Evolutionary conservation across 176 grass and related monocot species (phyloP).

Genomic region (Puya raimondii): DNA sequence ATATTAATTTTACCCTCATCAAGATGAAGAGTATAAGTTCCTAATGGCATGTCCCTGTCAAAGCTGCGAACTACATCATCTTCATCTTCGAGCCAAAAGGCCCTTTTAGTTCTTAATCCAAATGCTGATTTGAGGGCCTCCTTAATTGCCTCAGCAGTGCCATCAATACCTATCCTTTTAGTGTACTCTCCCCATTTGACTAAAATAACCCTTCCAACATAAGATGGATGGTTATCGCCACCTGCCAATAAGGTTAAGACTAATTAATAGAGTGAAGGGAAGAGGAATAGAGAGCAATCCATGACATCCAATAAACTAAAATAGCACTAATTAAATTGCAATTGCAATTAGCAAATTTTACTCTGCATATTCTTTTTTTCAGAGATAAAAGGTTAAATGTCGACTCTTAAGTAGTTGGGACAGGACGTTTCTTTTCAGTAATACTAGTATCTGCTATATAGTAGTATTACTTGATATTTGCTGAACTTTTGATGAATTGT

Average conservation of each 20-base stretch:
- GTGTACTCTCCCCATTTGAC: slow-evolving; percentile 94
- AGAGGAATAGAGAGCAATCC: not conserved
- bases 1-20: slow-evolving; percentile 47
- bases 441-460: no score
- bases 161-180: slow-evolving; percentile 94
- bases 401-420: not conserved
- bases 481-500: no score
- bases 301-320: not conserved
- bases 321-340: not conserved
- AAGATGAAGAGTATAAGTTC: slow-evolving; percentile 89
- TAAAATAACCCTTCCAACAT: slow-evolving; percentile 79
- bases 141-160: slow-evolving; percentile 76
- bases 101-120: slow-evolving; percentile 82
- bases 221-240: slow-evolving; percentile 55
- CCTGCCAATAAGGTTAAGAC: slow-evolving; percentile 30
- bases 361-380: not conserved
- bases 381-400: not conserved
- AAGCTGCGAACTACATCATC: slow-evolving; percentile 74
- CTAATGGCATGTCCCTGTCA: slow-evolving; percentile 88
- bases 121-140: slow-evolving; percentile 92
- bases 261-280: not conserved
- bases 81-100: slow-evolving; percentile 98
- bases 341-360: not conserved
- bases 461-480: no score
- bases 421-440: not conserved